Conservation (phyloP, 352 stramenopile genomes). For the Phytophthora constricta region DNA sequence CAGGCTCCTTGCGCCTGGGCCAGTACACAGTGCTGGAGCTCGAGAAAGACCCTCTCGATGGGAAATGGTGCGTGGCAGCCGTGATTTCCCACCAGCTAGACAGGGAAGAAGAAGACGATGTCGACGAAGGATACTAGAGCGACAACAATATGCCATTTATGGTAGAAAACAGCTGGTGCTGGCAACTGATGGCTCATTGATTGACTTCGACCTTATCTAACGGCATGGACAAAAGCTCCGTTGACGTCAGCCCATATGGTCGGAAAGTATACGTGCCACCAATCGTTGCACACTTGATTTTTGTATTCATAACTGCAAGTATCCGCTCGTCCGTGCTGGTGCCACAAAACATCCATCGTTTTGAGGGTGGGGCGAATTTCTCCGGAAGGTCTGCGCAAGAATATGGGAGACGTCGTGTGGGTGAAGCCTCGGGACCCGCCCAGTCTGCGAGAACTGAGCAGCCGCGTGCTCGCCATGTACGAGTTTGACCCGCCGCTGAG, state of each 20-base stretch:
- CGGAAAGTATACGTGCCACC: not conserved
- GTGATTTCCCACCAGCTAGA: conserved; percentile 54
- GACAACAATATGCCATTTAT: too few species aligned
- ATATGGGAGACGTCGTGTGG: conserved; percentile 13
- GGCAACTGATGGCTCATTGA: too few species aligned
- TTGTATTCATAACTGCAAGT: not conserved
- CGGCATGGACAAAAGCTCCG: too few species aligned
- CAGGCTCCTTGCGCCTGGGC: conserved; percentile 70
- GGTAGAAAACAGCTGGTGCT: too few species aligned
- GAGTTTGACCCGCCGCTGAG: conserved; percentile 61
- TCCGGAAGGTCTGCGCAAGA: not conserved
- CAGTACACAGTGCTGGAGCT: conserved; percentile 82
- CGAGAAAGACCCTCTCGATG: conserved; percentile 53
- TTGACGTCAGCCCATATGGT: not conserved
- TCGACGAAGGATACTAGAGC: conserved; percentile 21
- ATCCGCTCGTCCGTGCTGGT: not conserved
- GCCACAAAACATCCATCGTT: not conserved
- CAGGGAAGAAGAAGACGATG: conserved; percentile 25
- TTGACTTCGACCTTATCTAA: too few species aligned
- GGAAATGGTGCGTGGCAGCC: conserved; percentile 54
- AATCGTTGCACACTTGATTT: not conserved
- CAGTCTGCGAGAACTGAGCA: conserved; percentile 57
- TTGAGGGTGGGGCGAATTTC: not conserved
- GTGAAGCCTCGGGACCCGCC: conserved; percentile 21
- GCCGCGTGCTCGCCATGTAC: conserved; percentile 62